Percentiles rank a stretch among this genome's conserved stretches.
Conservation (phyloP, 352 stramenopile genomes). For the Globisporangium irregulare region DNA sequence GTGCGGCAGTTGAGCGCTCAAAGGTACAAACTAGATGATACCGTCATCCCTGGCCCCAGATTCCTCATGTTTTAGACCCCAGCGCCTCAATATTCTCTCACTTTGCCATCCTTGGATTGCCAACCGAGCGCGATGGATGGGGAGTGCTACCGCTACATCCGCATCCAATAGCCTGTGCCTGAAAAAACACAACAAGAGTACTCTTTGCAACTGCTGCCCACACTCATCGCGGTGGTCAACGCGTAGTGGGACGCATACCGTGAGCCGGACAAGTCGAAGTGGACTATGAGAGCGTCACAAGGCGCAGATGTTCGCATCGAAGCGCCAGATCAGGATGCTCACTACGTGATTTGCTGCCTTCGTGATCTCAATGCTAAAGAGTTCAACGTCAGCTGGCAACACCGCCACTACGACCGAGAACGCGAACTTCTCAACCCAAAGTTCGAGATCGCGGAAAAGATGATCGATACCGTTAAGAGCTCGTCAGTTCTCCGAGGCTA, state of each 20-base stretch:
- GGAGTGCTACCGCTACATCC: neutral
- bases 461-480: neutral
- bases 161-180: neutral
- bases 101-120: neutral
- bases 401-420: neutral
- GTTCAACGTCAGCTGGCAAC: neutral
- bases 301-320: neutral
- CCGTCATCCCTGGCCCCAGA: too few relatives aligned
- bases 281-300: neutral
- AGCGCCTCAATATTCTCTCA: too few relatives aligned
- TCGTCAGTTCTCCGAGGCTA: neutral
- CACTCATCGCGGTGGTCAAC: neutral
- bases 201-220: neutral
- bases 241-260: neutral
- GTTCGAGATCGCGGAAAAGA: neutral
- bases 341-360: neutral
- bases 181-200: neutral
- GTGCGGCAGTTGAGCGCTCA: too few relatives aligned
- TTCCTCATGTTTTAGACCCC: too few relatives aligned
- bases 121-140: neutral
- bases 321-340: neutral
- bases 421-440: neutral
- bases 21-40: too few relatives aligned
- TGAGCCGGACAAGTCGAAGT: neutral
- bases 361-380: neutral